Evolutionary conservation across 495 filamentous ascomycete genomes (phyloP).

Genomic region (Aspergillus ostianus): DNA sequence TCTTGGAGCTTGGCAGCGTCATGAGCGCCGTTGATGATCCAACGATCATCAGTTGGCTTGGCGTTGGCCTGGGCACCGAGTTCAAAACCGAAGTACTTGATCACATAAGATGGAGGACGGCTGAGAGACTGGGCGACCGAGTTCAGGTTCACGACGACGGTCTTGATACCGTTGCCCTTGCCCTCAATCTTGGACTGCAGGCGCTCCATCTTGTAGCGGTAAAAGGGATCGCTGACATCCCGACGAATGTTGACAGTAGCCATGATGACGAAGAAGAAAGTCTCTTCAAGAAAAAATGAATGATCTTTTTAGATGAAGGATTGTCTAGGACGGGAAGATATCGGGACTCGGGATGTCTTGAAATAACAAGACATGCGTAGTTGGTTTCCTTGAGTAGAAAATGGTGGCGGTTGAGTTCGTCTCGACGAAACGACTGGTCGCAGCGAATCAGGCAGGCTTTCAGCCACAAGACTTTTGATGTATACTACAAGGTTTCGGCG

Average conservation of each 20-base stretch:
- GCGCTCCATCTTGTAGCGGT: conserved; percentile 99
- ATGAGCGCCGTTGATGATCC: conserved; percentile 99
- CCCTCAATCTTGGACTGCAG: conserved; percentile 99
- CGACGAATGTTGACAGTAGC: conserved; percentile 96
- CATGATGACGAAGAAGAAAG: conserved; percentile 60
- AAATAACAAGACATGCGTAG: conserved; percentile 56
- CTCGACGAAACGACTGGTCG: conserved; percentile 25
- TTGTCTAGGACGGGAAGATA: conserved; percentile 34
- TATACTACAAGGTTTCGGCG: conserved; percentile 83
- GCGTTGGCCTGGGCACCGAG: conserved; percentile 97
- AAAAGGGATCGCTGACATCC: conserved; percentile 98
- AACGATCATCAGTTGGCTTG: conserved; percentile 94
- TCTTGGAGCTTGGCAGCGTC: conserved; percentile 95
- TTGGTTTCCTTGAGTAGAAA: conserved; percentile 51
- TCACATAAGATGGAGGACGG: conserved; percentile 89
- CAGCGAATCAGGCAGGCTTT: conserved; percentile 38
- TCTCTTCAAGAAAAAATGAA: conserved; percentile 18
- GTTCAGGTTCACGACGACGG: conserved; percentile 93
- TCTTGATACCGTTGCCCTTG: conserved; percentile 97
- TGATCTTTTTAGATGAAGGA: conserved; percentile 15
- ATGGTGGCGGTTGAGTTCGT: conserved; percentile 46
- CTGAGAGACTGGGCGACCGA: conserved; percentile 90
- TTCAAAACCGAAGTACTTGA: conserved; percentile 99
- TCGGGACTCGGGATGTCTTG: conserved; percentile 41
- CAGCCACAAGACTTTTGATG: conserved; percentile 85